phyloP scores from a whole-genome alignment of 2,329 filamentous ascomycete genomes.

The Magnaporthiopsis poae region DNA sequence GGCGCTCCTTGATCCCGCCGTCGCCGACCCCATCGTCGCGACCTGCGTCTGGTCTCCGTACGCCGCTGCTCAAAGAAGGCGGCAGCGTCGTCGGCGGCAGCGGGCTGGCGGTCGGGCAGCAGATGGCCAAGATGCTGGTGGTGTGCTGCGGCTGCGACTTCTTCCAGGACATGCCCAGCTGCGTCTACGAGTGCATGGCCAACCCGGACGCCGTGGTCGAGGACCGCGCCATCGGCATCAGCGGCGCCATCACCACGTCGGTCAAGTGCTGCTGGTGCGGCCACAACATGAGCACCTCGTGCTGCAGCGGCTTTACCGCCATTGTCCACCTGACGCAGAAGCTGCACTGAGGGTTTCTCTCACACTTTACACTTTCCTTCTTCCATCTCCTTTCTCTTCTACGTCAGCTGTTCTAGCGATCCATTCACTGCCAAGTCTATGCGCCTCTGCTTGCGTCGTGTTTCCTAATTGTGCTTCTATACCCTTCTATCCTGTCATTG shows the following conservation, averaged over 20 bases:
- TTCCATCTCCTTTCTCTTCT: neutral
- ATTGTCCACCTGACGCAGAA: constrained; percentile 57
- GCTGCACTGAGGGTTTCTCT: constrained; percentile 30
- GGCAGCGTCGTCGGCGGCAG: constrained; percentile 1
- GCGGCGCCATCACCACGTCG: constrained; percentile 48
- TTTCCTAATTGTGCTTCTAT: neutral
- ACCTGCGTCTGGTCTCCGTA: neutral
- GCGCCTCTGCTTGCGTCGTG: neutral
- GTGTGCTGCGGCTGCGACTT: constrained; percentile 56
- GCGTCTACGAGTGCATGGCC: constrained; percentile 55
- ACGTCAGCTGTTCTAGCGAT: neutral
- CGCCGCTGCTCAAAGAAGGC: constrained; percentile 8
- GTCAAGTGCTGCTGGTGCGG: constrained; percentile 63
- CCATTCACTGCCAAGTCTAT: neutral
- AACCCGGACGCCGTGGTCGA: constrained; percentile 46
- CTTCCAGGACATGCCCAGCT: constrained; percentile 56
- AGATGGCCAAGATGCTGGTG: constrained; percentile 52
- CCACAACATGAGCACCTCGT: constrained; percentile 59
- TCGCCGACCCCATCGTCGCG: neutral
- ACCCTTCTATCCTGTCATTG: neutral
- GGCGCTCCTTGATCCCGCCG: constrained; percentile 3
- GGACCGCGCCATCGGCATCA: constrained; percentile 41
- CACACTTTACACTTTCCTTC: too few species aligned
- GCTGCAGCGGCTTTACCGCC: constrained; percentile 60
- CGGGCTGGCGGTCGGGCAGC: constrained; percentile 21